Base-by-base conservation (phyloP, 495 filamentous ascomycete genomes). In the Oidiodendron maius region DNA sequence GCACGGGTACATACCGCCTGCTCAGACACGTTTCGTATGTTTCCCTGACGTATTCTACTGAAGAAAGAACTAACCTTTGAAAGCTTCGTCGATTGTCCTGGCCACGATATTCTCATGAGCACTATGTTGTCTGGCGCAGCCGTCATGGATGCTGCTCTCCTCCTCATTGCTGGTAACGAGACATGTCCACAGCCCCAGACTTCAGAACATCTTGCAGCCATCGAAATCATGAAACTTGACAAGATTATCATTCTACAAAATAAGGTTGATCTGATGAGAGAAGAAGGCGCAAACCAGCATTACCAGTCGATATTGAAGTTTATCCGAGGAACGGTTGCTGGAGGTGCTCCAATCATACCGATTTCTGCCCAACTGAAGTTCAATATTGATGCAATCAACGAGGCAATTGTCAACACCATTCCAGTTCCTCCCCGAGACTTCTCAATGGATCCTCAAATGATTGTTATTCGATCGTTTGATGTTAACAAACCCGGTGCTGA, bases 61-160 rank as follows among this genome's bases (percentile, higher is more conserved):
- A 17, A 24, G 24, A 5, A 28, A 18, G 17, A 38, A 23, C 16
- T 28, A 18, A 44, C 18, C 8, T 45, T 4, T 11, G 40, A 10
- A 53, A 89, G 82, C 13, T 98, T 98, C 66, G 94, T 98, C 48
- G 93, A 98, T 68, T 98, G 93, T 77, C 93, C 93, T 28, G 93
- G 93, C 68, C 93, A 98, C 84, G 93, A 98, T 71, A 98, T 98
- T 88, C 89, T 98, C 61, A 98, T 98, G 93, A 96, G 91, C 69
- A 98, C 93, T 50, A 98, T 97, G 93, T 83, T 97, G 71, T 98
- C 93, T 64, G 94, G 93, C 61, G 93, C 93, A 60, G 93, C 93
- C 36, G 93, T 98, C 75, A 98, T 98, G 93, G 93, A 98, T 67
- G 93, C 93, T 41, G 94, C 94, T 25, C 78, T 98, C 24, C 81